These are phyloP conservation scores for Hydnum rufescens DNA, from an alignment of 768 basidiomycete genomes.

Conservation along the genomic window DNA sequence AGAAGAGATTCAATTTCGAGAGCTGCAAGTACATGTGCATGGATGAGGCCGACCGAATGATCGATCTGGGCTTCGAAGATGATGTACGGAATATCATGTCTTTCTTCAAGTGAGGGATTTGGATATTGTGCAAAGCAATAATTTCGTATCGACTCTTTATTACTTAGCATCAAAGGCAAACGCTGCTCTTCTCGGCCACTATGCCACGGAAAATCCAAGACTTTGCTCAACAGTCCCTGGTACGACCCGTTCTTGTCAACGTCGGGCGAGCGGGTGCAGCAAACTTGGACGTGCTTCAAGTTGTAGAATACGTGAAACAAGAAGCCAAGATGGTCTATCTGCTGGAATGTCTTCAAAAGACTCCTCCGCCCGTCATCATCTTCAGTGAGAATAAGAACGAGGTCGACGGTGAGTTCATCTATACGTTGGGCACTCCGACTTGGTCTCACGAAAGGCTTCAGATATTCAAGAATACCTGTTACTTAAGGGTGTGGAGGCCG, in stretches of 20 bases:
- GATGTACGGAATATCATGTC: constrained; percentile 97
- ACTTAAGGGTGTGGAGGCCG: constrained; percentile 93
- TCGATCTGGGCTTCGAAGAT: constrained; percentile 96
- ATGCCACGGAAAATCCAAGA: constrained; percentile 99
- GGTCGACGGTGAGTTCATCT: constrained; percentile 60
- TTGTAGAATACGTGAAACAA: constrained; percentile 97
- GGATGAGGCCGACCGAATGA: constrained; percentile 99
- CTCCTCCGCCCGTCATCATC: constrained; percentile 90
- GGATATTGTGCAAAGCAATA: neutral
- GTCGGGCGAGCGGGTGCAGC: constrained; percentile 97
- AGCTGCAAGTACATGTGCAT: constrained; percentile 93
- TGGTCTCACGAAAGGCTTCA: constrained; percentile 17
- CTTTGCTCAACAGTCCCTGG: constrained; percentile 92
- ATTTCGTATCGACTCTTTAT: neutral
- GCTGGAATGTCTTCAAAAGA: constrained; percentile 93
- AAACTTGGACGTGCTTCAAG: constrained; percentile 86
- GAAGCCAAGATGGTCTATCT: constrained; percentile 99
- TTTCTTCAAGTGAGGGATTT: constrained; percentile 65
- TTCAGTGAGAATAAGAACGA: constrained; percentile 99
- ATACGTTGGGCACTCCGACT: neutral
- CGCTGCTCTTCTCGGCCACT: constrained; percentile 90
- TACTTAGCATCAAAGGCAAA: constrained; percentile 78
- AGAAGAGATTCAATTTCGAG: constrained; percentile 78
- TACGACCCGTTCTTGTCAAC: constrained; percentile 86
- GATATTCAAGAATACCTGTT: constrained; percentile 97